Conservation (phyloP, 75 land plant species). For the Selaginella moellendorffii region DNA sequence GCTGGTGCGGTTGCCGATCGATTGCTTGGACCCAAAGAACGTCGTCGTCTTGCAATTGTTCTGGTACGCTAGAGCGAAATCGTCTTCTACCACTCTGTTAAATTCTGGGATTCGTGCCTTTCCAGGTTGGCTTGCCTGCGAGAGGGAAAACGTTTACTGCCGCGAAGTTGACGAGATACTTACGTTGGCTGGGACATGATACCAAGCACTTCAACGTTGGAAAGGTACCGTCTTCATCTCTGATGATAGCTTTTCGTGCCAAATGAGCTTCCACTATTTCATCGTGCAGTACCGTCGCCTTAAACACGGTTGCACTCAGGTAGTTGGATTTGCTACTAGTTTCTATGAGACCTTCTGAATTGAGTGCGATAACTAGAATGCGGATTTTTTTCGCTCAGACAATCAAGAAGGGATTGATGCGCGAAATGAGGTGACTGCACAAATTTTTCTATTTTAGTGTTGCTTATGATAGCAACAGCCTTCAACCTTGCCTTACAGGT, state of each 20-base stretch:
- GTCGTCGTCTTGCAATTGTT: constrained; percentile 82
- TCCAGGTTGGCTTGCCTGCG: constrained; percentile 95
- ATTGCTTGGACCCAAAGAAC: constrained; percentile 97
- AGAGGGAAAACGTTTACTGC: constrained; percentile 98
- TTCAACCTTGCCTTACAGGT: constrained; percentile 45
- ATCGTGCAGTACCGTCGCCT: constrained; percentile 80
- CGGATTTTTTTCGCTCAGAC: constrained; percentile 91
- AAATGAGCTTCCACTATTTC: neutral
- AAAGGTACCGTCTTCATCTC: constrained; percentile 76
- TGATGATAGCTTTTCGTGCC: no score
- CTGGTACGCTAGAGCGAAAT: constrained; percentile 30
- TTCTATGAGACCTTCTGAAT: neutral
- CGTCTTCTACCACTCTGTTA: neutral
- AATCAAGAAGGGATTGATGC: constrained; percentile 95
- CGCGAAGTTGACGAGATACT: constrained; percentile 93
- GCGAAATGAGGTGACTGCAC: constrained; percentile 68
- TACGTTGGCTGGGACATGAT: constrained; percentile 99
- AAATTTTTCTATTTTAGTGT: neutral
- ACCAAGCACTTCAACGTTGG: constrained; percentile 99
- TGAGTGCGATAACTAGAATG: constrained; percentile 35
- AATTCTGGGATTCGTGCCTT: neutral
- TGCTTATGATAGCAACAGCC: neutral
- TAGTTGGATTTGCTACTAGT: constrained; percentile 12
- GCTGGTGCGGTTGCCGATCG: constrained; percentile 97
- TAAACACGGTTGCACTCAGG: constrained; percentile 93